Conservation (phyloP, 1,284 basidiomycete genomes). For the Sphaerobolus stellatus region DNA sequence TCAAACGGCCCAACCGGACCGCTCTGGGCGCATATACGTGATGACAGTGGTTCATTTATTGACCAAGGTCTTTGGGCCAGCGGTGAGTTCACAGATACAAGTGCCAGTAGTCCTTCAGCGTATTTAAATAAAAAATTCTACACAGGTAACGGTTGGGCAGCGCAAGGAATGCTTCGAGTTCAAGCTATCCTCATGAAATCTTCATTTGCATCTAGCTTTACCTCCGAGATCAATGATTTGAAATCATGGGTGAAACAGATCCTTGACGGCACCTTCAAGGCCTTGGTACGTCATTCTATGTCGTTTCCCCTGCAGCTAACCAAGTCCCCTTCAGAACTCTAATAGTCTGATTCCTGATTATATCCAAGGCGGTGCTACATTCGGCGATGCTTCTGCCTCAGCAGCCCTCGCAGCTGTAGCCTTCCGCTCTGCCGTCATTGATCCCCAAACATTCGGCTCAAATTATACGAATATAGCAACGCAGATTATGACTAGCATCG, state of each 20-base stretch:
- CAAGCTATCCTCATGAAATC: conserved; percentile 47
- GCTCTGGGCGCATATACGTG: conserved; percentile 51
- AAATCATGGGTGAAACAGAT: conserved; percentile 47
- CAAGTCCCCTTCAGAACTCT: conserved; percentile 10
- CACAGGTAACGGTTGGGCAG: conserved; percentile 41
- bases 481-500: conserved; percentile 21
- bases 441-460: conserved; percentile 20
- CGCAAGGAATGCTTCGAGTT: conserved; percentile 44
- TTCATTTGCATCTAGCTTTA: conserved; percentile 31
- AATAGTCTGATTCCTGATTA: conserved; percentile 33
- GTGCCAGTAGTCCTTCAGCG: conserved; percentile 17
- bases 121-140: no score
- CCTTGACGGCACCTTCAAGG: conserved; percentile 44
- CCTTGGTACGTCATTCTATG: conserved; percentile 33
- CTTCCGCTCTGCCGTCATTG: conserved; percentile 37
- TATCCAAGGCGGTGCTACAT: conserved; percentile 31
- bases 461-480: conserved; percentile 26
- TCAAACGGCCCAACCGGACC: conserved; percentile 33
- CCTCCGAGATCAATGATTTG: conserved; percentile 31
- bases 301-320: not conserved
- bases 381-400: conserved; percentile 45
- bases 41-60: conserved; percentile 27
- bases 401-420: conserved; percentile 42
- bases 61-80: conserved; percentile 59
- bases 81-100: conserved; percentile 27